Evolutionary conservation across 2,329 filamentous ascomycete genomes (phyloP), one percentile per base, ranked within the genome.

Genomic region (Verticillium klebahnii): DNA sequence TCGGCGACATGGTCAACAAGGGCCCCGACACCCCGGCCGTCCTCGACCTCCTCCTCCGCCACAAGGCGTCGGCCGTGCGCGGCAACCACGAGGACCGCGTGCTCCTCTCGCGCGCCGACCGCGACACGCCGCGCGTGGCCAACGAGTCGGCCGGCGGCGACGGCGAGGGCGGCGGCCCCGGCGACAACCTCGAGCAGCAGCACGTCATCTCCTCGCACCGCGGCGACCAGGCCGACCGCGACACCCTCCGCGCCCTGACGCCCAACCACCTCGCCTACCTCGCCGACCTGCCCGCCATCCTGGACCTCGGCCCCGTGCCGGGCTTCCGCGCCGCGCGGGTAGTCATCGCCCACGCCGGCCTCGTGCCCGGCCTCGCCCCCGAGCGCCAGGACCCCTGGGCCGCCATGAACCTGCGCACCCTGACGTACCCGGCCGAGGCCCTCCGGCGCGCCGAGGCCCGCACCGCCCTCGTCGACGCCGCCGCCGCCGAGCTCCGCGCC

Each of bases 1-100:
- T 86, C 1, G 92, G 92, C 57, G 91, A 96, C 74, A 82, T 94
- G 72, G 83, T 98, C 68, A 88, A 88, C 71, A 97, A 97, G 76
- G 93, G 94, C 0, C 92, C 93, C 12, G 88, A 97, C 75, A 94
- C 91, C 36, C 70, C 82, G 1, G 92, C 89, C 40, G 91, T 97
- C 1, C 82, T 98, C 57, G 85, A 89, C 62, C 80, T 93, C 52
- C 89, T 92, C 40, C 90, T 92, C 72, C 76, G 84, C 15, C 77
- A 94, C 40, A 85, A 85, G 58, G 93, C 94, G 25, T 91, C 89
- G 34, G 91, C 87, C 65, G 92, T 98, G 9, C 88, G 94, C 58
- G 95, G 95, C 19, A 97, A 97, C 75, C 91, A 97, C 76, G 95
- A 99, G 73, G 93, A 98, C 73, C 84, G 88, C 25, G 82, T 97